Evolutionary conservation across 768 basidiomycete species (phyloP).

Genomic region (Rhizopogon salebrosus): DNA sequence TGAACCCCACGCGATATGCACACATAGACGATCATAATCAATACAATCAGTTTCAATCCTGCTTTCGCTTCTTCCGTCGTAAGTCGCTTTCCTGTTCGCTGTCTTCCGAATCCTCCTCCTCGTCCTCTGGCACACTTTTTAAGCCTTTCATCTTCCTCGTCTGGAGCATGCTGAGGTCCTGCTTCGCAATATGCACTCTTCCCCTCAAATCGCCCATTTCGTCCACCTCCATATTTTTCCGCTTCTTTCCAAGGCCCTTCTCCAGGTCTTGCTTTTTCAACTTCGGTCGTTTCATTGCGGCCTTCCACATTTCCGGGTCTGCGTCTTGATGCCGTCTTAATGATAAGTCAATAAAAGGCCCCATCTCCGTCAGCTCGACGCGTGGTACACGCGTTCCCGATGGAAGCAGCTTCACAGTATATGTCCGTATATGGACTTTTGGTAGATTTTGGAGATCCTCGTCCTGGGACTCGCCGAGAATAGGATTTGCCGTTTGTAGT

Average conservation of each 20-base stretch:
- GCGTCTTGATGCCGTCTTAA: conserved; percentile 72
- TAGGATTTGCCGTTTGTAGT: conserved; percentile 36
- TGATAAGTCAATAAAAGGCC: conserved; percentile 81
- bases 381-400: conserved; percentile 80
- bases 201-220: conserved; percentile 97
- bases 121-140: conserved; percentile 35
- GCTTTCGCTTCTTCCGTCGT: conserved; percentile 13
- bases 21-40: conserved; percentile 10
- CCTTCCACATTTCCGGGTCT: conserved; percentile 75
- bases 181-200: conserved; percentile 81
- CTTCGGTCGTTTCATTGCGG: conserved; percentile 80
- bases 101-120: conserved; percentile 3
- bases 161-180: conserved; percentile 84
- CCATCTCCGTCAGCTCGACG: conserved; percentile 83
- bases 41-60: conserved; percentile 4
- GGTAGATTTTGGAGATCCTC: conserved; percentile 54
- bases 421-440: conserved; percentile 83
- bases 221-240: conserved; percentile 94
- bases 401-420: conserved; percentile 65
- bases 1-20: conserved; percentile 1
- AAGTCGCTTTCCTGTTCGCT: conserved; percentile 1
- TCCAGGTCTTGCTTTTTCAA: conserved; percentile 84
- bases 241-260: conserved; percentile 85
- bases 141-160: conserved; percentile 96
- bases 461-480: conserved; percentile 16